Evolutionary conservation across 2,329 filamentous ascomycete genomes (phyloP), one percentile per base, ranked within the genome.

Genomic region (Zelopaecilomyces penicillatus): DNA sequence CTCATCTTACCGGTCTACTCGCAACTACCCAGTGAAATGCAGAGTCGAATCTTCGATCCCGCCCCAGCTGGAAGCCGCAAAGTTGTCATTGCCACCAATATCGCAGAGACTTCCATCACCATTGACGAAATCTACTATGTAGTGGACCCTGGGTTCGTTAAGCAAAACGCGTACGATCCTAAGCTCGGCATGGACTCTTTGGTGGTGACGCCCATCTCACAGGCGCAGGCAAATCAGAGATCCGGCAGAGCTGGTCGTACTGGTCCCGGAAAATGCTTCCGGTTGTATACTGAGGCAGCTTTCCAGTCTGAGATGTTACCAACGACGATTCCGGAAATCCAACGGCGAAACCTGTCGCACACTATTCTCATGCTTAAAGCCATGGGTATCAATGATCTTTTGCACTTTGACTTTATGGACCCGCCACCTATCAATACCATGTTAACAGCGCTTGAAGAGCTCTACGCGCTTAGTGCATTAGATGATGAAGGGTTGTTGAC

Each of bases 351-450:
- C 57, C 61, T 98, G 43, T 86, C 88, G 0, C 83, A 86, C 54
- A 96, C 91, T 0, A 97, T 98, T 63, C 75, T 98, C 39, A 95
- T 96, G 86, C 77, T 98, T 41, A 98, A 98, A 63, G 93, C 93
- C 0, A 97, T 98, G 89, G 93, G 94, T 3, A 97, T 98, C 65
- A 97, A 98, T 59, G 93, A 98, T 60, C 73, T 98, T 2, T 75
- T 98, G 9, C 89, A 95, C 60, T 98, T 98, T 58, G 91, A 97
- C 66, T 98, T 98, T 57, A 97, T 98, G 91, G 93, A 98, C 57
- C 90, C 93, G 0, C 93, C 93, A 0, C 93, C 93, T 0, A 93
- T 93, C 30, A 96, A 97, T 58, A 97, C 93, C 9, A 96, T 97
- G 88, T 76, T 98, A 51, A 95, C 89, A 41, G 93, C 93, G 0